Percentiles rank a stretch among this genome's conserved stretches.
phyloP scores from a whole-genome alignment of 352 stramenopile genomes.

The Thalassiosira mediterranea region DNA sequence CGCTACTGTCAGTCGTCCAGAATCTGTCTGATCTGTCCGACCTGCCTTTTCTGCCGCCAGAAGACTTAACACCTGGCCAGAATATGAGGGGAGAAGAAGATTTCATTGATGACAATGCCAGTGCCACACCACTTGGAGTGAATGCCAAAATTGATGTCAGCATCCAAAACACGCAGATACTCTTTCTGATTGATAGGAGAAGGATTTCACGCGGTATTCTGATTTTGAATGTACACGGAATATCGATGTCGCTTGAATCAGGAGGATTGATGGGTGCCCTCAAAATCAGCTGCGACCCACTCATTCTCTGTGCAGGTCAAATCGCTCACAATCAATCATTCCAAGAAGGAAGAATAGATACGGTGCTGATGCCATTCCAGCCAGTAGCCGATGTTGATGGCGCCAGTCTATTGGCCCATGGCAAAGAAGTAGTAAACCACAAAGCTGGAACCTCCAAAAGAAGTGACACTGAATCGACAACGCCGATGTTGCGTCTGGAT shows the following conservation, averaged over 20 bases:
- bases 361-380: slow-evolving; percentile 46
- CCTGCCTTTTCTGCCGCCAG: slow-evolving; percentile 35
- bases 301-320: slow-evolving; percentile 31
- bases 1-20: slow-evolving; percentile 43
- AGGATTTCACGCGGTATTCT: slow-evolving; percentile 31
- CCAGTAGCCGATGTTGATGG: slow-evolving; percentile 46
- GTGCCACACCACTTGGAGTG: background rate
- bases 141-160: slow-evolving; percentile 19
- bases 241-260: slow-evolving; percentile 15
- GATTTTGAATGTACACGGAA: slow-evolving; percentile 17
- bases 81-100: background rate
- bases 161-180: slow-evolving; percentile 24
- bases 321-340: slow-evolving; percentile 23
- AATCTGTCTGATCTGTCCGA: slow-evolving; percentile 37
- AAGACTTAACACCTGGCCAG: background rate
- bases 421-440: slow-evolving; percentile 9
- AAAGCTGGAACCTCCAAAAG: too few species aligned
- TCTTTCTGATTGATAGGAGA: slow-evolving; percentile 40
- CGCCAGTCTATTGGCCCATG: slow-evolving; percentile 16
- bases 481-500: slow-evolving; percentile 1
- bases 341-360: slow-evolving; percentile 6
- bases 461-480: slow-evolving; percentile 3
- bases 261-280: slow-evolving; percentile 16
- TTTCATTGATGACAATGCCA: background rate
- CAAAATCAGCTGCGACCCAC: slow-evolving; percentile 11